Percentiles rank a stretch among this genome's conserved stretches.
Conservation (phyloP, 495 filamentous ascomycete genomes). For the Alectoria sarmentosa region DNA sequence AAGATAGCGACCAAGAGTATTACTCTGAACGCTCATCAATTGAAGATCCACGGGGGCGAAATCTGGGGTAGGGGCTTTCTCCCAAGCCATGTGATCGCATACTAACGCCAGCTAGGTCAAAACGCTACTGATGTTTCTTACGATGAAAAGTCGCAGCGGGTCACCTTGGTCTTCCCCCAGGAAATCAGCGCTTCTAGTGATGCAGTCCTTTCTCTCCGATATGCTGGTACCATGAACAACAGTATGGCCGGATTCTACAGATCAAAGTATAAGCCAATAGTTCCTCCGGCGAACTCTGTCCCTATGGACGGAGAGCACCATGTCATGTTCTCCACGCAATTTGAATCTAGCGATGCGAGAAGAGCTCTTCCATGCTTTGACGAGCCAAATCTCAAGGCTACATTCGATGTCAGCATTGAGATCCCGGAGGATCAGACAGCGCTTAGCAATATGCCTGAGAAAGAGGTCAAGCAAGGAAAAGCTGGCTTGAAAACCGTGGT, state of each 20-base stretch:
- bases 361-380: constrained; percentile 96
- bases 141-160: constrained; percentile 72
- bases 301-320: constrained; percentile 71
- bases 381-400: constrained; percentile 93
- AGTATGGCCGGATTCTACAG: constrained; percentile 96
- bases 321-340: constrained; percentile 96
- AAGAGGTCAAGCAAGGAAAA: constrained; percentile 52
- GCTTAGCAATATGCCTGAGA: constrained; percentile 90
- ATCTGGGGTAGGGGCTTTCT: constrained; percentile 24
- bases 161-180: constrained; percentile 61
- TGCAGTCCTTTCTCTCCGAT: constrained; percentile 62
- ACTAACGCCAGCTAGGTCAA: constrained; percentile 26
- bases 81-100: background rate
- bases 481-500: constrained; percentile 67
- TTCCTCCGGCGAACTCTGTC: constrained; percentile 58
- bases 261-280: constrained; percentile 81
- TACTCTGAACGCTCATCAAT: constrained; percentile 63
- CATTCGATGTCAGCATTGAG: constrained; percentile 88
- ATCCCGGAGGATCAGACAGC: constrained; percentile 80
- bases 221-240: constrained; percentile 83
- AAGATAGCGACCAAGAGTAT: constrained; percentile 59
- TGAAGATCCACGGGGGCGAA: constrained; percentile 51
- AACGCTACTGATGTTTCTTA: constrained; percentile 63
- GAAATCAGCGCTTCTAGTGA: constrained; percentile 56
- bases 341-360: constrained; percentile 92